Conservation (phyloP, 2,329 filamentous ascomycete genomes). For the Penicillium sp. region DNA sequence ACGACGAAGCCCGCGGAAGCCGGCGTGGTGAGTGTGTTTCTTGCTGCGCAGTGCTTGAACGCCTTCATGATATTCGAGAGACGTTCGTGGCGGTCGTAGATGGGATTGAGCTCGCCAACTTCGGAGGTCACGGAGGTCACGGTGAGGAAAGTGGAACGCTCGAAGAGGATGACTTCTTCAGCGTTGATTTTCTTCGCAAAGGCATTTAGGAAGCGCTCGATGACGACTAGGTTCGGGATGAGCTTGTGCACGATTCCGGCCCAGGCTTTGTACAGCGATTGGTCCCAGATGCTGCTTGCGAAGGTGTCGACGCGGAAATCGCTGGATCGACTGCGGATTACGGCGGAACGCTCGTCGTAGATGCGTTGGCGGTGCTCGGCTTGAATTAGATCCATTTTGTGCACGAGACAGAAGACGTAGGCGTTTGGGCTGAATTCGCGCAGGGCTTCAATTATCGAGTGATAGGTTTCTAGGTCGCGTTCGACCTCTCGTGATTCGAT, state of each 20-base stretch:
- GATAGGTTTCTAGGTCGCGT: conserved; percentile 88
- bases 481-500: conserved; percentile 95
- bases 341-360: conserved; percentile 76
- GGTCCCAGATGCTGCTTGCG: conserved; percentile 97
- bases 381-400: conserved; percentile 98
- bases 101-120: conserved; percentile 76
- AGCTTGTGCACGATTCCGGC: conserved; percentile 96
- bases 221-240: conserved; percentile 86
- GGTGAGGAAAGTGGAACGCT: conserved; percentile 91
- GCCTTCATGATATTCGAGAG: conserved; percentile 98
- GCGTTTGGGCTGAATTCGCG: conserved; percentile 78
- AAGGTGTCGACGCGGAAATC: conserved; percentile 79
- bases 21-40: conserved; percentile 46
- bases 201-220: conserved; percentile 79
- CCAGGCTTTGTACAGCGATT: conserved; percentile 97
- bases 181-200: conserved; percentile 85
- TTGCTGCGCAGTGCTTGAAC: conserved; percentile 75
- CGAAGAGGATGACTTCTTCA: conserved; percentile 90
- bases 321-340: conserved; percentile 73
- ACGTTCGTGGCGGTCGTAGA: conserved; percentile 87
- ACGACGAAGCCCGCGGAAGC: conserved; percentile 45
- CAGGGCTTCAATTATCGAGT: conserved; percentile 82
- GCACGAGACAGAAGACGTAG: conserved; percentile 89
- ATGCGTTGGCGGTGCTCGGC: conserved; percentile 73
- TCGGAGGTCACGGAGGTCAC: conserved; percentile 86